Conservation (phyloP, 2,329 filamentous ascomycete genomes). For the Aspergillus aculeatinus region DNA sequence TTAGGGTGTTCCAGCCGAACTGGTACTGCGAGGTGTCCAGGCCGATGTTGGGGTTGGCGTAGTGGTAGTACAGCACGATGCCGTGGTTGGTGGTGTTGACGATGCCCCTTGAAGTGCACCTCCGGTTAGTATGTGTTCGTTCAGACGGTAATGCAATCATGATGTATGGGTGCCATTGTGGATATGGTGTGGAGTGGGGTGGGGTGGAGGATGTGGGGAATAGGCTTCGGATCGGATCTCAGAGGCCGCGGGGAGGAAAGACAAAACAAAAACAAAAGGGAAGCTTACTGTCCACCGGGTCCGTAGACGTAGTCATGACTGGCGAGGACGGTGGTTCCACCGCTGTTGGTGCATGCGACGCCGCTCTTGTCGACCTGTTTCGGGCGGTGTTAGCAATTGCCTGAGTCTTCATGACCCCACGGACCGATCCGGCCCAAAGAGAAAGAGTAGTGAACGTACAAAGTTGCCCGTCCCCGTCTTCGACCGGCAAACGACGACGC, state of each 20-base stretch:
- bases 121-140: background rate
- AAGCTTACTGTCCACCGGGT: slow-evolving; percentile 64
- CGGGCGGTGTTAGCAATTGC: slow-evolving; percentile 1
- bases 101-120: slow-evolving; percentile 25
- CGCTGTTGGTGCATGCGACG: slow-evolving; percentile 53
- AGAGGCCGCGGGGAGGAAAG: background rate
- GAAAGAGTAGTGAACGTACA: slow-evolving; percentile 33
- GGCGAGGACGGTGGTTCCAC: slow-evolving; percentile 61
- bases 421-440: no score
- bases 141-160: background rate
- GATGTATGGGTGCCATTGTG: background rate
- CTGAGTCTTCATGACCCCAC: no score
- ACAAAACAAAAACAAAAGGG: background rate
- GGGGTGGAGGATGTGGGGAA: background rate
- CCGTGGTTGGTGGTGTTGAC: slow-evolving; percentile 42
- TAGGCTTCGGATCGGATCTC: background rate
- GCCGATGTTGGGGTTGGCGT: slow-evolving; percentile 54
- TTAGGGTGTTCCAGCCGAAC: slow-evolving; percentile 51
- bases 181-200: background rate
- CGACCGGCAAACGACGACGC: slow-evolving; percentile 63
- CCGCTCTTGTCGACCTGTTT: slow-evolving; percentile 54
- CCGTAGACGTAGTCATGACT: slow-evolving; percentile 63
- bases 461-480: slow-evolving; percentile 54
- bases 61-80: slow-evolving; percentile 64
- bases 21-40: slow-evolving; percentile 46